phyloP scores from a whole-genome alignment of 139 green algal genomes.

The Gonium pectorale region DNA sequence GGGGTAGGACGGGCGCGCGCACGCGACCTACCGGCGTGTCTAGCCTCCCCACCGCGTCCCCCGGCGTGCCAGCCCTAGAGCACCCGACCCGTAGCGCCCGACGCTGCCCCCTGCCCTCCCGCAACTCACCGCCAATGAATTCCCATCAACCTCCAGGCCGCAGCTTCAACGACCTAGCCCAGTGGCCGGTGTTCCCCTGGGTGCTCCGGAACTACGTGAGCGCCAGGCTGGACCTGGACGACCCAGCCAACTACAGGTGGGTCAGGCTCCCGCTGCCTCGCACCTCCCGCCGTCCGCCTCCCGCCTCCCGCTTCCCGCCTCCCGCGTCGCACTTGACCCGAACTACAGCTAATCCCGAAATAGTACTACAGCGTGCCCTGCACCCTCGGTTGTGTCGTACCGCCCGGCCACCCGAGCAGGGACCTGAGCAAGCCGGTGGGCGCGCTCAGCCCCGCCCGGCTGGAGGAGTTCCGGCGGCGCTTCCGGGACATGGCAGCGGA shows the following conservation, averaged over 20 bases:
- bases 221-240: conserved; percentile 74
- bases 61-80: too few species aligned
- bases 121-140: too few species aligned
- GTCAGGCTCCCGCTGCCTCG: background rate
- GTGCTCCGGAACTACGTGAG: conserved; percentile 89
- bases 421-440: conserved; percentile 94
- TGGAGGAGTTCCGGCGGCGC: conserved; percentile 77
- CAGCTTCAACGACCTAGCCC: conserved; percentile 90
- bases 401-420: conserved; percentile 22
- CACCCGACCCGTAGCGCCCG: too few species aligned
- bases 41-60: too few species aligned
- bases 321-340: too few species aligned
- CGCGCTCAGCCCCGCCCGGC: conserved; percentile 84
- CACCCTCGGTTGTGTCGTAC: too few species aligned
- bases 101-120: too few species aligned
- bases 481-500: conserved; percentile 75
- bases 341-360: too few species aligned
- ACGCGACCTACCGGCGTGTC: too few species aligned
- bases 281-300: background rate
- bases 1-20: too few species aligned
- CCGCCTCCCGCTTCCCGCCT: background rate
- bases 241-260: conserved; percentile 70
- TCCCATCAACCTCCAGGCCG: conserved; percentile 75
- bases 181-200: conserved; percentile 97
- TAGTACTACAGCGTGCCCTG: too few species aligned